Base-by-base conservation (phyloP, 352 stramenopile genomes). In the Globisporangium cederbergense region DNA sequence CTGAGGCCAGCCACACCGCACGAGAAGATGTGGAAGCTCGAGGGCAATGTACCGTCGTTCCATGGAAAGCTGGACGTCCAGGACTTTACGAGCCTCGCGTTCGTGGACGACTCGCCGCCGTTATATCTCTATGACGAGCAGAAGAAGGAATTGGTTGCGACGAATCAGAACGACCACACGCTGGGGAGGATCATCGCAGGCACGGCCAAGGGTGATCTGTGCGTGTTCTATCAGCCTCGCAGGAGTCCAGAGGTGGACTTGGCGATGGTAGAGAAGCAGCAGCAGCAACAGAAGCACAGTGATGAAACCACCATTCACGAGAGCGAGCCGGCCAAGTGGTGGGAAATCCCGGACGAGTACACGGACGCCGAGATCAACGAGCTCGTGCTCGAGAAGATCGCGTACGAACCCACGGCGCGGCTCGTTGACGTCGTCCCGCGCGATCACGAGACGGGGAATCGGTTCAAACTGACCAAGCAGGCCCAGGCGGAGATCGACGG, bases 31-130 rank as follows among this genome's bases (percentile, higher is more conserved):
- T 91, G 83, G 83, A 88, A 84, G 58, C 75, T 91, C 32, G 80
- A 91, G 56, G 83, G 83, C 7, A 90, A 89, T 54, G 77, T 88
- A 3, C 83, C 83, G 16, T 86, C 82, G 16, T 89, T 91, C 58
- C 73, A 91, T 50, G 80, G 78, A 0, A 71, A 77, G 8, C 75
- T 89, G 32, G 80, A 89, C 45, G 76, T 88, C 7, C 83, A 91
- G 71, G 80, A 91, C 54, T 91, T 91, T 38, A 87, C 75, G 16
- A 83, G 70, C 52, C 63, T 90, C 28, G 73, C 74, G 9, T 91
- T 90, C 59, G 77, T 88, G n/a, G 80, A 90, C 57, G 79, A 91
- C 62, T 88, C 79, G 2, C 76, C 79, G 11, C 79, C 79, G 28
- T 40, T 90, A 0, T 86, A 86, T 36, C 54, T 78, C 38, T 88